Evolutionary conservation across 192 early-diverging fungal species (phyloP).

Genomic region (Coemansia sp.): DNA sequence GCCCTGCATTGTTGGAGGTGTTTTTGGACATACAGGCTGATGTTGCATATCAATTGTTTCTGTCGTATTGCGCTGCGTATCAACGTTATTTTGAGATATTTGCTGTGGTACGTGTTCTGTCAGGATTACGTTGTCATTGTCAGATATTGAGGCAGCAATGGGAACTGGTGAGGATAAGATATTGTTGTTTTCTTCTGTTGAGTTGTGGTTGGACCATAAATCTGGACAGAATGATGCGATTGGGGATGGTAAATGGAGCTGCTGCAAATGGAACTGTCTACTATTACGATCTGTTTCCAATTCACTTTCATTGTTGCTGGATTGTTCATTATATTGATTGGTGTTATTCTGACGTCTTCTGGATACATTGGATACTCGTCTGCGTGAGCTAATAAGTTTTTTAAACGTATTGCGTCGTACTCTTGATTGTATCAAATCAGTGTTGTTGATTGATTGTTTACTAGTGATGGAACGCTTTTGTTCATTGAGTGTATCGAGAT

Average conservation of each 20-base stretch:
- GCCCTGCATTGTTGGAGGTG: neutral
- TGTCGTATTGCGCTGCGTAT: neutral
- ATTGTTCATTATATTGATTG: neutral
- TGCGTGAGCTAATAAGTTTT: conserved; percentile 5
- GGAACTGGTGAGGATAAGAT: neutral
- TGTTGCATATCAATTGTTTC: neutral
- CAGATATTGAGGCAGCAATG: neutral
- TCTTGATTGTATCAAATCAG: neutral
- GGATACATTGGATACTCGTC: neutral
- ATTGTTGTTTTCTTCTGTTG: neutral
- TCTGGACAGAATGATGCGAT: conserved; percentile 17
- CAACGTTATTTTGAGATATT: neutral
- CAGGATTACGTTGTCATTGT: conserved; percentile 3
- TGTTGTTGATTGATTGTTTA: neutral
- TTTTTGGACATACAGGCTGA: neutral
- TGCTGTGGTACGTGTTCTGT: neutral
- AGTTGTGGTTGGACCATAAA: conserved; percentile 1
- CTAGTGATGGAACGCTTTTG: neutral
- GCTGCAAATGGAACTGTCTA: conserved; percentile 3
- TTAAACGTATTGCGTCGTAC: conserved; percentile 5
- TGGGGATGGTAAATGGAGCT: conserved; percentile 24
- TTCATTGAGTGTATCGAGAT: neutral
- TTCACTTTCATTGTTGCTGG: neutral
- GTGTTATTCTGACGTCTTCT: too few relatives aligned
- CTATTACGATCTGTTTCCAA: neutral